These are phyloP conservation scores for Porcisia hertigi DNA, from an alignment of 208 protist species.

Conservation along the genomic window DNA sequence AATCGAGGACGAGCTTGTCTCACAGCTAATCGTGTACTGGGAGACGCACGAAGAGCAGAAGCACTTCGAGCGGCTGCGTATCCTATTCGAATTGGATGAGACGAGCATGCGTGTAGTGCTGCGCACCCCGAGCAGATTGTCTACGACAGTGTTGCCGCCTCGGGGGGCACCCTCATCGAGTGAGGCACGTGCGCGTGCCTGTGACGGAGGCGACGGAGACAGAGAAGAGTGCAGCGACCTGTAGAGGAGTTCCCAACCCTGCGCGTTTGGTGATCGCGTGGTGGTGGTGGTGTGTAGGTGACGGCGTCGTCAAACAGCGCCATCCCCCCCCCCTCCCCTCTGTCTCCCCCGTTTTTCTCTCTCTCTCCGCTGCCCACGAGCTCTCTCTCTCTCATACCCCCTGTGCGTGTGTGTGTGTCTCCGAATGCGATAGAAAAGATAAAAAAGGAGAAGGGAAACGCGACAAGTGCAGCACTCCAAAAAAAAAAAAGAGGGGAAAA, in stretches of 20 bases:
- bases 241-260: neutral
- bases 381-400: neutral
- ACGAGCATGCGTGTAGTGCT: conserved; percentile 17
- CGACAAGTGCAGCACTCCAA: too few relatives aligned
- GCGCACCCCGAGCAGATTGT: neutral
- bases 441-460: neutral
- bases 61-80: conserved; percentile 13
- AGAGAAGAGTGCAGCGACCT: conserved; percentile 2
- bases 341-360: neutral
- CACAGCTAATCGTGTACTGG: conserved; percentile 53
- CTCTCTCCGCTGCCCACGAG: neutral
- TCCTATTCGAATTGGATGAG: conserved; percentile 32
- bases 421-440: neutral
- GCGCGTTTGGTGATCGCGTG: neutral
- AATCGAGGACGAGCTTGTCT: conserved; percentile 62
- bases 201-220: neutral
- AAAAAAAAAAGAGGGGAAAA: too few relatives aligned
- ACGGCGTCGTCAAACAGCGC: too few relatives aligned
- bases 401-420: neutral
- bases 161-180: neutral
- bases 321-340: neutral
- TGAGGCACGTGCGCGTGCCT: neutral
- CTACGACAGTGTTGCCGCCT: neutral
- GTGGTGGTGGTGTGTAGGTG: neutral
- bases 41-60: conserved; percentile 19